phyloP scores from a whole-genome alignment of 139 green algal genomes.

The Asterochloris erici region DNA sequence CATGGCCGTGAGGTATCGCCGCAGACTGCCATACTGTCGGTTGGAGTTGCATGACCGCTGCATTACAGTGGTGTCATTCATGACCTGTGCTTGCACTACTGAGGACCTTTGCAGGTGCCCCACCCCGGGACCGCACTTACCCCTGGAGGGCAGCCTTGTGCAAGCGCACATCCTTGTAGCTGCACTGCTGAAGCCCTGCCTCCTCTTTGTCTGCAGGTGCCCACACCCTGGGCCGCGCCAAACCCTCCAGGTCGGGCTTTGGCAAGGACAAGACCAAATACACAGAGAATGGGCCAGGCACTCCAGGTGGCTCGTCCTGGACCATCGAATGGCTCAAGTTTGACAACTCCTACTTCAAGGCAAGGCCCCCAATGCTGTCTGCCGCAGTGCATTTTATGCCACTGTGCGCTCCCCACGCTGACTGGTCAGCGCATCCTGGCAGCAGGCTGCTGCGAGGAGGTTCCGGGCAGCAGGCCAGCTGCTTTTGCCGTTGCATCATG shows the following conservation, averaged over 20 bases:
- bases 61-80: no score
- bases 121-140: no score
- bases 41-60: no score
- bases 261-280: slow-evolving; percentile 77
- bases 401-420: no score
- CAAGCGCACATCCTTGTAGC: background rate
- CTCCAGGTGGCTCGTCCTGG: slow-evolving; percentile 74
- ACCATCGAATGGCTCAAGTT: slow-evolving; percentile 90
- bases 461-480: background rate
- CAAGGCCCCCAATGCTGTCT: background rate
- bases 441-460: no score
- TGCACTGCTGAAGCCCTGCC: no score
- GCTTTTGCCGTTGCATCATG: background rate
- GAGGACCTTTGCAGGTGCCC: no score
- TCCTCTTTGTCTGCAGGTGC: slow-evolving; percentile 25
- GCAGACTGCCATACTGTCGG: no score
- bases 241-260: slow-evolving; percentile 53
- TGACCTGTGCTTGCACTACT: no score
- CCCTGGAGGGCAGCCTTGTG: background rate
- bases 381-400: no score
- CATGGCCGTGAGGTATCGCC: no score
- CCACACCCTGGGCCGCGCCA: slow-evolving; percentile 62
- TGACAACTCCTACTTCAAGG: slow-evolving; percentile 84
- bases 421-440: no score
- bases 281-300: slow-evolving; percentile 77